Evolutionary conservation across 2,329 filamentous ascomycete genomes (phyloP).

Genomic region (Colletotrichum limetticola): DNA sequence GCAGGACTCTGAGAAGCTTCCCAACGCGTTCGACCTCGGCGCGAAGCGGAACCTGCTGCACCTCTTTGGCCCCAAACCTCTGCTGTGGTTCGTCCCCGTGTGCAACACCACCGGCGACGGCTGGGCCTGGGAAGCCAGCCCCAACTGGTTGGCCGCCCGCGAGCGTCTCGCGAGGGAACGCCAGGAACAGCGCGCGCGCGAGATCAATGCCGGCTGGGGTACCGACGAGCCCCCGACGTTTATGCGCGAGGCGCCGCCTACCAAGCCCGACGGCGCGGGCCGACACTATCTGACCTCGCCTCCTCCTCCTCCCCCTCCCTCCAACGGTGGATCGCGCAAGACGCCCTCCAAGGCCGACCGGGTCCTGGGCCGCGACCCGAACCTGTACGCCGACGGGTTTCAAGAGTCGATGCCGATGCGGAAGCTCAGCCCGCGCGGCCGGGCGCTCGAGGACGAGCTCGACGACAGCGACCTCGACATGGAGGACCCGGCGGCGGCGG

Average conservation of each 20-base stretch:
- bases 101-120: constrained; percentile 90
- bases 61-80: constrained; percentile 79
- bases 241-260: constrained; percentile 30
- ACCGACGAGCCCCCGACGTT: constrained; percentile 43
- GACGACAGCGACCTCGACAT: constrained; percentile 47
- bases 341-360: constrained; percentile 67
- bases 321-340: constrained; percentile 44
- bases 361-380: constrained; percentile 66
- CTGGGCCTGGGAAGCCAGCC: constrained; percentile 91
- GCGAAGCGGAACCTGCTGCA: constrained; percentile 82
- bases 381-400: constrained; percentile 62
- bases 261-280: constrained; percentile 38
- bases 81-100: constrained; percentile 83
- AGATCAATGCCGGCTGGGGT: constrained; percentile 77
- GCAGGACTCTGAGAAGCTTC: constrained; percentile 85
- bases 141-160: constrained; percentile 79
- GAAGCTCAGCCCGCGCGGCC: constrained; percentile 58
- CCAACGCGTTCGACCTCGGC: constrained; percentile 93
- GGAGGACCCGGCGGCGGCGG: constrained; percentile 50
- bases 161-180: constrained; percentile 70
- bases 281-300: constrained; percentile 42
- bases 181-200: constrained; percentile 69
- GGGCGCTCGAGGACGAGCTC: constrained; percentile 55
- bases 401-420: constrained; percentile 56
- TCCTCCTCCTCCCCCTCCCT: constrained; percentile 13